These are phyloP conservation scores for Calonectria naviculata DNA, from an alignment of 2,329 filamentous ascomycete genomes.

Conservation along the genomic window DNA sequence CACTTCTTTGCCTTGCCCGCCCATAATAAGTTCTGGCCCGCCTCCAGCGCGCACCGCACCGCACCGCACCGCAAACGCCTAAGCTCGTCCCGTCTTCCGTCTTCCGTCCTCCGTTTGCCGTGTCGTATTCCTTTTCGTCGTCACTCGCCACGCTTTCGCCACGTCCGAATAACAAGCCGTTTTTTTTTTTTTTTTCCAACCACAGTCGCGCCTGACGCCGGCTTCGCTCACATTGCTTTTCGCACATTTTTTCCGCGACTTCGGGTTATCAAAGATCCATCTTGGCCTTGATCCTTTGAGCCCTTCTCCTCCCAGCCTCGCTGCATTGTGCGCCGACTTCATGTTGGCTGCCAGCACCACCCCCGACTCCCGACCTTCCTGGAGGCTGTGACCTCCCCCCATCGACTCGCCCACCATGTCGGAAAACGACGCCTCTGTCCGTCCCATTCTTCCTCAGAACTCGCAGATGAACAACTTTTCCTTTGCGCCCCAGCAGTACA, in stretches of 20 bases:
- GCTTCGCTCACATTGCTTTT: slow-evolving; percentile 12
- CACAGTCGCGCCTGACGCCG: slow-evolving; percentile 1
- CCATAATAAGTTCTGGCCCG: slow-evolving; percentile 28
- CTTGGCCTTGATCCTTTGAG: slow-evolving; percentile 19
- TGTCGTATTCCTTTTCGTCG: slow-evolving; percentile 13
- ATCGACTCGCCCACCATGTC: slow-evolving; percentile 60
- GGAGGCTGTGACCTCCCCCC: slow-evolving; percentile 39
- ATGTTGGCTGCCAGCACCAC: slow-evolving; percentile 41
- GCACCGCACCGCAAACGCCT: slow-evolving; percentile 13
- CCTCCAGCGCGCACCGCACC: slow-evolving; percentile 21
- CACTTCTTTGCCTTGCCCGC: slow-evolving; percentile 18
- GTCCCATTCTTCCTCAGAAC: slow-evolving; percentile 74
- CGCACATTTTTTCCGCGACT: slow-evolving; percentile 1
- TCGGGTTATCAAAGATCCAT: slow-evolving; percentile 1
- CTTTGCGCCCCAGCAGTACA: slow-evolving; percentile 72
- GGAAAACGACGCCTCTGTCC: slow-evolving; percentile 67
- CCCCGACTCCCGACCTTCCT: slow-evolving; percentile 30
- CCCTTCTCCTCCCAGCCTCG: slow-evolving; percentile 12
- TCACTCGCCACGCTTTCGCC: slow-evolving; percentile 19
- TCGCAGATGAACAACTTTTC: slow-evolving; percentile 75
- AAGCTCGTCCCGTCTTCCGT: slow-evolving; percentile 23
- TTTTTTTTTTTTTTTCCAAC: background rate
- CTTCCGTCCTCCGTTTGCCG: slow-evolving; percentile 21
- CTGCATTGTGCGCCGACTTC: slow-evolving; percentile 39
- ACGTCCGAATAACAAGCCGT: slow-evolving; percentile 17